A percentile compares a stretch with the other conserved stretches of the same genome.
These are phyloP conservation scores for Ichthyophthirius multifiliis DNA, from an alignment of 169 alveolate species.

Conservation along the genomic window DNA sequence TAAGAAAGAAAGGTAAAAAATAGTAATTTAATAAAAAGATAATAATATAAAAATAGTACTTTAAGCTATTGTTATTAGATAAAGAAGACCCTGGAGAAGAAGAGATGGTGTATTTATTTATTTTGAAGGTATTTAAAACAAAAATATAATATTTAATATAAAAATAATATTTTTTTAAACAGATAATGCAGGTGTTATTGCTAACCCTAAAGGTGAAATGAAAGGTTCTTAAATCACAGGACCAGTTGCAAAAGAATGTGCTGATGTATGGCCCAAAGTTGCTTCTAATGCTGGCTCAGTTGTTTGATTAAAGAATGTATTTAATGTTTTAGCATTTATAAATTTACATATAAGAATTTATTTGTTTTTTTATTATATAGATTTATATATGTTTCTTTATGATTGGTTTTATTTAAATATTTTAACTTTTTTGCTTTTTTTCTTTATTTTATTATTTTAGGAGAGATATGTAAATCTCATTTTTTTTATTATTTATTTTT, in stretches of 20 bases:
- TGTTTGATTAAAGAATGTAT: constrained; percentile 89
- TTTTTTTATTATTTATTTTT: too few relatives aligned
- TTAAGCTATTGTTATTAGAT: constrained; percentile 97
- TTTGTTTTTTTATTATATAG: too few relatives aligned
- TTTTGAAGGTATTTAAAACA: constrained; percentile 89
- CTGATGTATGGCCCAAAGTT: constrained; percentile 99
- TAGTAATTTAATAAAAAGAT: not conserved
- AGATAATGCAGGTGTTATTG: constrained; percentile 99
- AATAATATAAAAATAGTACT: constrained; percentile 72
- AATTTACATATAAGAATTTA: too few relatives aligned
- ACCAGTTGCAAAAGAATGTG: constrained; percentile 99
- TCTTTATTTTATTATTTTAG: too few relatives aligned
- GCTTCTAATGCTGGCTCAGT: constrained; percentile 98
- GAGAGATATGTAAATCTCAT: too few relatives aligned
- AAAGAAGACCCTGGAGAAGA: constrained; percentile 98
- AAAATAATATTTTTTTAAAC: not conserved
- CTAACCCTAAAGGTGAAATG: constrained; percentile 99
- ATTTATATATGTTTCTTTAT: too few relatives aligned
- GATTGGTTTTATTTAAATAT: too few relatives aligned
- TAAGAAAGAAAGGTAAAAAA: constrained; percentile 92
- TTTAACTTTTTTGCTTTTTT: too few relatives aligned
- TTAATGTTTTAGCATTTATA: too few relatives aligned
- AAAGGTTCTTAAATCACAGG: constrained; percentile 99
- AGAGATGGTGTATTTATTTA: constrained; percentile 97
- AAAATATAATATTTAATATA: not conserved